Evolutionary conservation across 352 stramenopile species (phyloP).

Genomic region (Phytophthora pini): DNA sequence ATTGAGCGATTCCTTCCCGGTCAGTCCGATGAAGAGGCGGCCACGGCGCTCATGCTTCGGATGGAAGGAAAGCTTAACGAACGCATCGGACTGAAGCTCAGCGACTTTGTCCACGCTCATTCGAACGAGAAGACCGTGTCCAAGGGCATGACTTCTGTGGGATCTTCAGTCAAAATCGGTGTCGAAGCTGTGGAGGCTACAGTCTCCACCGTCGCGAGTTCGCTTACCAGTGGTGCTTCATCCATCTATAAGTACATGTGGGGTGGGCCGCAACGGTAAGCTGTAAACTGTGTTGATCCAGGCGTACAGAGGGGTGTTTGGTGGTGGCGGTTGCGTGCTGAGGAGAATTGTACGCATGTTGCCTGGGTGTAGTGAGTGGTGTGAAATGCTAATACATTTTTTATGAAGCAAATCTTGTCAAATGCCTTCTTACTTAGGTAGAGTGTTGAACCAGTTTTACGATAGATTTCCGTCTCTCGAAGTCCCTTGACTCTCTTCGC

Average conservation of each 20-base stretch:
- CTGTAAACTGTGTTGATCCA: constrained; percentile 15
- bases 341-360: constrained; percentile 18
- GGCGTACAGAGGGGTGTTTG: constrained; percentile 15
- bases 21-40: constrained; percentile 83
- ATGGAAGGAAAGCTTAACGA: constrained; percentile 91
- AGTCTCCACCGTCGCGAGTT: constrained; percentile 82
- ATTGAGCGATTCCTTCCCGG: constrained; percentile 85
- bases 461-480: too few relatives aligned
- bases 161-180: constrained; percentile 83
- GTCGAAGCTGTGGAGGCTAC: constrained; percentile 76
- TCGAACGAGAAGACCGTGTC: constrained; percentile 88
- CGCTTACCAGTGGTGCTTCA: constrained; percentile 73
- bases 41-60: constrained; percentile 78
- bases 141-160: constrained; percentile 81
- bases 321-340: constrained; percentile 8
- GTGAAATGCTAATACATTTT: constrained; percentile 22
- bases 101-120: constrained; percentile 87
- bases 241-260: constrained; percentile 90
- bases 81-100: constrained; percentile 85
- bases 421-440: too few relatives aligned
- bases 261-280: constrained; percentile 44
- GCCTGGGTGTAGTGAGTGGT: constrained; percentile 20
- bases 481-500: too few relatives aligned
- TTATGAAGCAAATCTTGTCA: not conserved
- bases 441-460: too few relatives aligned